A percentile compares a stretch with the other conserved stretches of the same genome.
phyloP scores from a whole-genome alignment of 1,284 basidiomycete species.

The Ustilago bromivora region DNA sequence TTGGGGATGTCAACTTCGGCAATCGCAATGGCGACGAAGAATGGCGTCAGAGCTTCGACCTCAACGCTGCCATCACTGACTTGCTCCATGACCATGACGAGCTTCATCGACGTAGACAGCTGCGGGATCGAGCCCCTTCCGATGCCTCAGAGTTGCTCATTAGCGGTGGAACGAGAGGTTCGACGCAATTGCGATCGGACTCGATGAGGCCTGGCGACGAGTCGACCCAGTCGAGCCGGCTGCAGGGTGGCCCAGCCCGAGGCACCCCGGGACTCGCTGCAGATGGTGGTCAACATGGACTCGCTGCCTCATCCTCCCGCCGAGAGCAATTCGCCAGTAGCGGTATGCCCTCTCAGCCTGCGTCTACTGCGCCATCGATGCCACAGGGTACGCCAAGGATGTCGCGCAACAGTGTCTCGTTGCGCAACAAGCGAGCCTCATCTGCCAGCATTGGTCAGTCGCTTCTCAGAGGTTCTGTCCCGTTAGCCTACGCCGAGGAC shows the following conservation, averaged over 20 bases:
- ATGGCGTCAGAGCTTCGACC: constrained; percentile 59
- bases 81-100: constrained; percentile 59
- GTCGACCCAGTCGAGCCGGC: constrained; percentile 6
- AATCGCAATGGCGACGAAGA: constrained; percentile 33
- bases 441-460: constrained; percentile 73
- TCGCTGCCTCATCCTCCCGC: constrained; percentile 14
- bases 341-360: constrained; percentile 13
- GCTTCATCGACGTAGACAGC: constrained; percentile 46
- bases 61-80: constrained; percentile 64
- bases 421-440: constrained; percentile 52
- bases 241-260: constrained; percentile 10
- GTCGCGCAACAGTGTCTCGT: constrained; percentile 35
- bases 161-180: constrained; percentile 4
- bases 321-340: constrained; percentile 33
- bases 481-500: constrained; percentile 54
- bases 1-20: constrained; percentile 40
- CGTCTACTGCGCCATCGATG: constrained; percentile 4
- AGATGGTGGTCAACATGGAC: constrained; percentile 18
- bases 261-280: neutral
- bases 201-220: constrained; percentile 26
- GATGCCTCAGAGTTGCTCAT: constrained; percentile 29
- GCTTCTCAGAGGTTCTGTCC: constrained; percentile 62
- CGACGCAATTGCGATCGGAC: constrained; percentile 18
- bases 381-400: constrained; percentile 22
- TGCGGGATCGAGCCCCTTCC: constrained; percentile 32